Evolutionary conservation across 2,329 filamentous ascomycete genomes (phyloP), one percentile per base, ranked within the genome.

Genomic region (Neonectria punicea): DNA sequence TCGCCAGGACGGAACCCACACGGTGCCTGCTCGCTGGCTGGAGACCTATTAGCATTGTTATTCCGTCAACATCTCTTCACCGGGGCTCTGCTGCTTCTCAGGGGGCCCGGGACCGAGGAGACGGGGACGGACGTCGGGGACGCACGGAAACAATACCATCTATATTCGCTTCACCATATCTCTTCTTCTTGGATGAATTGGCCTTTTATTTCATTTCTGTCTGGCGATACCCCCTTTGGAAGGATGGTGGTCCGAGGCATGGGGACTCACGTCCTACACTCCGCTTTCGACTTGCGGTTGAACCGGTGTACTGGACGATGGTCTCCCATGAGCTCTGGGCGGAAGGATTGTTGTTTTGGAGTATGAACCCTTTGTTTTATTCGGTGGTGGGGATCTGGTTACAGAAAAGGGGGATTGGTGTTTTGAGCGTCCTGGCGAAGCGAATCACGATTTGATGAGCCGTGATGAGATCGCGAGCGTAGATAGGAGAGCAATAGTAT

Each of bases 211-310:
- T 72, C 62, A 67, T 77, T 77, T 71, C 73, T 69, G 60, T 72
- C 68, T 51, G 74, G 74, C 73, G 77, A 79, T 79, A 79, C 77
- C 77, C 77, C 71, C 69, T 77, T 76, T 68, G 65, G 66, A 65
- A 53, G 66, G 61, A 53, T 64, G 72, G 72, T 69, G 70, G 66
- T 70, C 61, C 66, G 53, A 53, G 67, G 51, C 53, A 39, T 36
- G 28, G 47, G 46, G 11, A 41, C 47, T 50, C 39, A 20, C 34
- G 59, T 14, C n/a, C 16, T 13, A 43, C 34, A 51, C 32, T 47
- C 18, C 22, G 43, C 34, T 13, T 32, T 25, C 22, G 28, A 51
- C 54, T 50, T 32, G 28, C n/a, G 36, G 55, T 53, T 18, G 53
- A 22, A 28, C n/a, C n/a, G 53, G 14, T 34, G 9, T 28, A 18